Conservation (phyloP, 1,139 yeast species). For the Protomyces gravidus region DNA sequence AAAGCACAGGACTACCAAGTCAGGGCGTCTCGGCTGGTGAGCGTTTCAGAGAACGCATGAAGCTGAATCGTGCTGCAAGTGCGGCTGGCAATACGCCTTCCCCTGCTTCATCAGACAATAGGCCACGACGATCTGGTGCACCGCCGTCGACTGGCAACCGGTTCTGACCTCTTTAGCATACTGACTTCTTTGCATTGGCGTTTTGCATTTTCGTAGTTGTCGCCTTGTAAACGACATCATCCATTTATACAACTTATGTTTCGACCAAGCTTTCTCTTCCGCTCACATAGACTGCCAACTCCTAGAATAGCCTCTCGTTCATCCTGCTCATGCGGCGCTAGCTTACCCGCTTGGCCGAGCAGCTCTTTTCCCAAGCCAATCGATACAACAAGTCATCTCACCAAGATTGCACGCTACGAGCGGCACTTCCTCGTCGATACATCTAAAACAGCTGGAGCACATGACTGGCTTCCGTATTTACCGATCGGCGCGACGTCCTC, state of each 20-base stretch:
- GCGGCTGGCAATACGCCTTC: too few relatives aligned
- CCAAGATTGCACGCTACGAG: background rate
- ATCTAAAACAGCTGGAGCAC: background rate
- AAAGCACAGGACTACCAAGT: background rate
- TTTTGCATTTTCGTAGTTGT: too few relatives aligned
- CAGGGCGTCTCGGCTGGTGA: constrained; percentile 23
- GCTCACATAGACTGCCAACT: too few relatives aligned
- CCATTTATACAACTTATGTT: too few relatives aligned
- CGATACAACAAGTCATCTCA: background rate
- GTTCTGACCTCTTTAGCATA: too few relatives aligned
- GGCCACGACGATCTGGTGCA: too few relatives aligned
- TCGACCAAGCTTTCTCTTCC: too few relatives aligned
- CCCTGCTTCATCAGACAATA: too few relatives aligned
- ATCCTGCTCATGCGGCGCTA: background rate
- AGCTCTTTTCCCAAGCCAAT: background rate
- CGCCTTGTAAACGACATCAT: too few relatives aligned
- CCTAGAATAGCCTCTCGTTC: background rate
- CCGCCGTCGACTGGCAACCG: too few relatives aligned
- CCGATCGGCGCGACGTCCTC: background rate
- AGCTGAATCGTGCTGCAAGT: constrained; percentile 5
- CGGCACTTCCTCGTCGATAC: background rate
- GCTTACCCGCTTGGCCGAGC: background rate
- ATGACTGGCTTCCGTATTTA: background rate
- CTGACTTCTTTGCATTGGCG: too few relatives aligned
- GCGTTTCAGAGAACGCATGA: constrained; percentile 24